Conservation (phyloP, 2,329 filamentous ascomycete genomes). For the Pestalotiopsis sp. region DNA sequence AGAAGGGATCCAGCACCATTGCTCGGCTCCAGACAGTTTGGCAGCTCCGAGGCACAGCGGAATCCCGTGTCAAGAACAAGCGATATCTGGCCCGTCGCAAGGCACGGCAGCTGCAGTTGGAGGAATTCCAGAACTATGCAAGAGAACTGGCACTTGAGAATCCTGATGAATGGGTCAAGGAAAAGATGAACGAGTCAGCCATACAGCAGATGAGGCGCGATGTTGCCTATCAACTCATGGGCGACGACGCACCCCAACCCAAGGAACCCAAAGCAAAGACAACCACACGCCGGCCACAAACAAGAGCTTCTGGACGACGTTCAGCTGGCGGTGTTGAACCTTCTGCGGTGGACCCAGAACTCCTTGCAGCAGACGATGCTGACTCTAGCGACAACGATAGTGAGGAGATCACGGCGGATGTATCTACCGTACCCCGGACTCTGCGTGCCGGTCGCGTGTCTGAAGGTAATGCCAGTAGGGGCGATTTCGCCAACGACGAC, state of each 20-base stretch:
- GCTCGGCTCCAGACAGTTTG: conserved; percentile 22
- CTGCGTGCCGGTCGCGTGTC: neutral
- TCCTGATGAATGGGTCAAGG: conserved; percentile 12
- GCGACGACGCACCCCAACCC: neutral
- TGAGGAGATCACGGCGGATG: neutral
- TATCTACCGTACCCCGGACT: neutral
- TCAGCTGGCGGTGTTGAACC: neutral
- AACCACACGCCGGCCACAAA: neutral
- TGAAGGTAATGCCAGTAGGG: neutral
- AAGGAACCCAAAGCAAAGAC: neutral
- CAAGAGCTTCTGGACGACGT: neutral
- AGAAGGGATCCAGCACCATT: conserved; percentile 22
- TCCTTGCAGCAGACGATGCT: neutral
- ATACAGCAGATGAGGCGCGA: conserved; percentile 5
- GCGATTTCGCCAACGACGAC: neutral
- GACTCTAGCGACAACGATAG: neutral
- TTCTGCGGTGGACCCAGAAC: neutral
- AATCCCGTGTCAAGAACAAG: conserved; percentile 1
- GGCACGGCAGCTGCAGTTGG: conserved; percentile 11
- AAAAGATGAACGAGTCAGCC: conserved; percentile 15
- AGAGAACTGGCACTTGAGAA: conserved; percentile 10
- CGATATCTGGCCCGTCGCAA: conserved; percentile 13
- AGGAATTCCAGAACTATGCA: conserved; percentile 16
- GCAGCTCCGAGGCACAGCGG: conserved; percentile 12
- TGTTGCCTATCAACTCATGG: conserved; percentile 10